Conservation (phyloP, 2,329 filamentous ascomycete species). For the Leptographium wingfieldii region DNA sequence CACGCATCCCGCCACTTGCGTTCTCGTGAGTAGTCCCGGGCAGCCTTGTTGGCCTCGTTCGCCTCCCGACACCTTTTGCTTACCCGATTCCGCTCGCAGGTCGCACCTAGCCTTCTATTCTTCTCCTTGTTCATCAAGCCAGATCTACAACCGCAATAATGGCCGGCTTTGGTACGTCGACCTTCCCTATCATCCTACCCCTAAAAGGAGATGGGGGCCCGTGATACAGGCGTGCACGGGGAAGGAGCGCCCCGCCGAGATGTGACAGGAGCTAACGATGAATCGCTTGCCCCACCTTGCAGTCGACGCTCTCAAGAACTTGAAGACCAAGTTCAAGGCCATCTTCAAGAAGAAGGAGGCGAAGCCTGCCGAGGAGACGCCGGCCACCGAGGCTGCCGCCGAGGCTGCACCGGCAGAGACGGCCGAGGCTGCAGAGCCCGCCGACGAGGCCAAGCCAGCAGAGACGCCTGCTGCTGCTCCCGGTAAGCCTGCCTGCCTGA, state of each 20-base stretch:
- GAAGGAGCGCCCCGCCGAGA: neutral
- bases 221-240: neutral
- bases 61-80: neutral
- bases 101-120: neutral
- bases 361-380: slow-evolving; percentile 3
- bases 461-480: slow-evolving; percentile 17
- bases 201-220: neutral
- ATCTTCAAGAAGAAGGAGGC: slow-evolving; percentile 35
- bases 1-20: neutral
- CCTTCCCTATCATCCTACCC: neutral
- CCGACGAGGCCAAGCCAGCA: slow-evolving; percentile 18
- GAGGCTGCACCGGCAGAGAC: slow-evolving; percentile 13
- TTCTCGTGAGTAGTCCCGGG: neutral
- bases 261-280: neutral
- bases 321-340: slow-evolving; percentile 43
- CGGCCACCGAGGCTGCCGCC: neutral
- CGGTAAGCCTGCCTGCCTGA: slow-evolving; percentile 14
- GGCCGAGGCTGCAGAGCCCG: slow-evolving; percentile 12
- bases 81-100: neutral
- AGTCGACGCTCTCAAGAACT: slow-evolving; percentile 36
- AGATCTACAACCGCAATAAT: slow-evolving; percentile 24
- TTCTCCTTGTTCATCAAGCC: neutral
- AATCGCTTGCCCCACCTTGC: slow-evolving; percentile 20
- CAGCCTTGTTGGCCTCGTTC: neutral
- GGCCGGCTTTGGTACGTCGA: slow-evolving; percentile 40